Evolutionary conservation across 1,284 basidiomycete species (phyloP).

Genomic region (Naganishia cerealis): DNA sequence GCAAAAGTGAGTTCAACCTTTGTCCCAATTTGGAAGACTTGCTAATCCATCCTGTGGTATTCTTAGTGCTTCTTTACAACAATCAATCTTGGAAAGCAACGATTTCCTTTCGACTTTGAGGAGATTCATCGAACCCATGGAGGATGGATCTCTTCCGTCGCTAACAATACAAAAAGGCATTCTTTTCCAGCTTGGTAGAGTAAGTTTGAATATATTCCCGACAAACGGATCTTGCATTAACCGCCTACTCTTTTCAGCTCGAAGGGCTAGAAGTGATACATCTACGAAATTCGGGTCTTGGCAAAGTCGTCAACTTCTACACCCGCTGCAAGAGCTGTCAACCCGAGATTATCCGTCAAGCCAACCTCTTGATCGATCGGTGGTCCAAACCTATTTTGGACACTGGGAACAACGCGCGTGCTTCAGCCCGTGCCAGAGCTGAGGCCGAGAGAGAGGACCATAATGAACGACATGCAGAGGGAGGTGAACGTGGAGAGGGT

Average conservation of each 20-base stretch:
- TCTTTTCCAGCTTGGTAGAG: conserved; percentile 74
- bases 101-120: conserved; percentile 80
- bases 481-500: conserved; percentile 31
- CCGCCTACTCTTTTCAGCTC: not conserved
- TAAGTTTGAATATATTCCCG: conserved; percentile 36
- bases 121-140: conserved; percentile 91
- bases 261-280: conserved; percentile 49
- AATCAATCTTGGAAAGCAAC: conserved; percentile 93
- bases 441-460: conserved; percentile 66
- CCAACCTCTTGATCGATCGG: conserved; percentile 77
- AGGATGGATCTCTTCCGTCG: conserved; percentile 86
- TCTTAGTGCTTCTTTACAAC: conserved; percentile 72
- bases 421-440: conserved; percentile 55
- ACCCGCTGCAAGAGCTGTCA: conserved; percentile 83
- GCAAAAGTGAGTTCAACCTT: conserved; percentile 70
- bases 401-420: conserved; percentile 43
- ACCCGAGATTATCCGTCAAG: conserved; percentile 73
- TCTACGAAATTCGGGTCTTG: conserved; percentile 87
- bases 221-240: not conserved
- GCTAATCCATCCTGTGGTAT: not conserved
- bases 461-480: conserved; percentile 38
- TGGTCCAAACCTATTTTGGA: conserved; percentile 97
- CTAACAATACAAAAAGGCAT: conserved; percentile 94
- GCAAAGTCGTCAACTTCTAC: conserved; percentile 93
- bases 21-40: not conserved